These are phyloP conservation scores for Talinum fruticosum DNA, from an alignment of 148 eudicot species.

Conservation along the genomic window DNA sequence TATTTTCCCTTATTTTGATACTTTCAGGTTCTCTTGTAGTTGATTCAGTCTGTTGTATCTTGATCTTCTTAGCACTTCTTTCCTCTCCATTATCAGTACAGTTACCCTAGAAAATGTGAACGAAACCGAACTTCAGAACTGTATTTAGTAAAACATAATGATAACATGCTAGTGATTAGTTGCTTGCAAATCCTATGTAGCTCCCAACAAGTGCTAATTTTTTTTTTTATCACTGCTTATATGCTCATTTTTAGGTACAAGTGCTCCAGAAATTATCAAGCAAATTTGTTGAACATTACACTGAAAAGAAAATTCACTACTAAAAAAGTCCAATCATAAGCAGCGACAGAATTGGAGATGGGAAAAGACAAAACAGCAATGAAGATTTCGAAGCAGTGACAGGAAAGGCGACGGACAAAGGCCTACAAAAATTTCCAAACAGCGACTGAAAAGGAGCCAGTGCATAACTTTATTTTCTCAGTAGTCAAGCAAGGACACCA, in stretches of 20 bases:
- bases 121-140: not conserved
- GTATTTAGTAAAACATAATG: not conserved
- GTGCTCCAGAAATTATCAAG: not conserved
- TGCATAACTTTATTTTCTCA: no score
- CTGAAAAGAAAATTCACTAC: no score
- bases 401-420: no score
- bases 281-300: not conserved
- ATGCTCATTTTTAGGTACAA: not conserved
- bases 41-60: conserved; percentile 24
- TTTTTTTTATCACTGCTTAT: not conserved
- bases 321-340: no score
- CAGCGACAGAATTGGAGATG: no score
- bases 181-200: not conserved
- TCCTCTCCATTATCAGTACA: conserved; percentile 2
- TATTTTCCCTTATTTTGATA: not conserved
- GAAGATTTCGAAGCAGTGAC: no score
- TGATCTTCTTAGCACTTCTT: conserved; percentile 22
- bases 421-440: no score
- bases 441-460: no score
- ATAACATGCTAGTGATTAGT: not conserved
- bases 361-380: no score
- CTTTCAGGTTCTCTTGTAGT: not conserved
- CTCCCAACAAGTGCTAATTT: not conserved
- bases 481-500: no score
- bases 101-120: conserved; percentile 17